Evolutionary conservation across 805 yeast species (phyloP).

Genomic region (Pichia phayaonensis): DNA sequence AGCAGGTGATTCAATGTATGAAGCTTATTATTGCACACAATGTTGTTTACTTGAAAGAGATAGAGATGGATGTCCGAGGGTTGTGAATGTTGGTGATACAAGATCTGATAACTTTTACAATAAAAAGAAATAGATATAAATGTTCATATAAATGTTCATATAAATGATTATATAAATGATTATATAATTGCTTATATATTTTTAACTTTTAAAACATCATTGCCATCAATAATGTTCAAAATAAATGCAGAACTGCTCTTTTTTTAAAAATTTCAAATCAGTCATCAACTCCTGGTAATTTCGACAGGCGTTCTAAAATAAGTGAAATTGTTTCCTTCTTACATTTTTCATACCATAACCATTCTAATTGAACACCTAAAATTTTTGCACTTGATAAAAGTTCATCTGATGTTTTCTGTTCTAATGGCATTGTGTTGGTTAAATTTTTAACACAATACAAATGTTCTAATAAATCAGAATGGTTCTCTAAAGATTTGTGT

Average conservation of each 20-base stretch:
- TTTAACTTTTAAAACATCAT: slow-evolving; percentile 1
- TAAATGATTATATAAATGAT: no score
- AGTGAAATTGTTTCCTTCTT: slow-evolving; percentile 27
- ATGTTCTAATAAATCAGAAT: slow-evolving; percentile 30
- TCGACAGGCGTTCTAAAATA: slow-evolving; percentile 8
- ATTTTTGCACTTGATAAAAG: slow-evolving; percentile 38
- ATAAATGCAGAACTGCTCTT: not conserved
- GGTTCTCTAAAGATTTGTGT: not conserved
- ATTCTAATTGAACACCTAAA: slow-evolving; percentile 45
- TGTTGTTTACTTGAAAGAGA: slow-evolving; percentile 75
- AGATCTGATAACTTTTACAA: slow-evolving; percentile 60
- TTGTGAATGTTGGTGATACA: slow-evolving; percentile 73
- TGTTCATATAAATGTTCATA: not conserved
- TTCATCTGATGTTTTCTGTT: slow-evolving; percentile 42
- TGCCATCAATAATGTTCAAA: slow-evolving; percentile 2
- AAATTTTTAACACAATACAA: slow-evolving; percentile 32
- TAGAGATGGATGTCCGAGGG: slow-evolving; percentile 88
- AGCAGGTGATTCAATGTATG: slow-evolving; percentile 41
- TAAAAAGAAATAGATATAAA: slow-evolving; percentile 30
- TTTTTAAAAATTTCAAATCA: no score
- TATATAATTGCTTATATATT: not conserved
- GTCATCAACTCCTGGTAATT: not conserved
- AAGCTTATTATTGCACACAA: slow-evolving; percentile 79
- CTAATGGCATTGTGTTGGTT: slow-evolving; percentile 46
- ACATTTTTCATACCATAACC: slow-evolving; percentile 47